Conservation (phyloP, 371 early-diverging fungal species). For the Chytridiales sp. region DNA sequence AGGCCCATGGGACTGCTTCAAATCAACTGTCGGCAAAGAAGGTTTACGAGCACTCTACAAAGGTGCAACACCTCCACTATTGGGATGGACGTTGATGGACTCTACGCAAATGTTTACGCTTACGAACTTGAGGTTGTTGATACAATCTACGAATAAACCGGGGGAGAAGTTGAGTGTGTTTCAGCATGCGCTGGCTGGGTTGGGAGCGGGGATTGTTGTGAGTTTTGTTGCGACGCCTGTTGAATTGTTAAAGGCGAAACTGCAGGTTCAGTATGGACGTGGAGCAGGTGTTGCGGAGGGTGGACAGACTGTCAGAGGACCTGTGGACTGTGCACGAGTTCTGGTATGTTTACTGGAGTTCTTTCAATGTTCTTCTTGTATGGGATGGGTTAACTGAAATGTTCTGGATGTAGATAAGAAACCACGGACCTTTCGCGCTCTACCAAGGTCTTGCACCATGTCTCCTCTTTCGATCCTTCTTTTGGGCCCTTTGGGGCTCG, state of each 20-base stretch:
- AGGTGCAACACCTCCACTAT: slow-evolving; percentile 86
- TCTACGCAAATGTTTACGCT: slow-evolving; percentile 73
- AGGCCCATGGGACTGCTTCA: slow-evolving; percentile 84
- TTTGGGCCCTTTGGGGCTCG: slow-evolving; percentile 86
- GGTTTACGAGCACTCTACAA: slow-evolving; percentile 83
- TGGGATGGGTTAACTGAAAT: slow-evolving; percentile 1
- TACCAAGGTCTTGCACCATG: slow-evolving; percentile 84
- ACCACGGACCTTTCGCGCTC: slow-evolving; percentile 75
- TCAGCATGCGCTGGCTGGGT: slow-evolving; percentile 45
- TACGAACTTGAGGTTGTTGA: slow-evolving; percentile 70
- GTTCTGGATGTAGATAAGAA: slow-evolving; percentile 46
- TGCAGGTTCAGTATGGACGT: slow-evolving; percentile 88
- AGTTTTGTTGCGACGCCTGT: slow-evolving; percentile 91
- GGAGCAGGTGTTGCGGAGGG: slow-evolving; percentile 58
- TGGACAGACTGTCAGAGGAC: slow-evolving; percentile 78
- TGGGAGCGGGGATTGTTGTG: slow-evolving; percentile 83
- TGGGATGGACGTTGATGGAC: slow-evolving; percentile 89
- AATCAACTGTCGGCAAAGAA: slow-evolving; percentile 65
- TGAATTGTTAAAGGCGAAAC: slow-evolving; percentile 62
- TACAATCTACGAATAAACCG: slow-evolving; percentile 55
- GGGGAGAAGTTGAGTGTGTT: slow-evolving; percentile 19
- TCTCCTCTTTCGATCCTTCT: slow-evolving; percentile 80
- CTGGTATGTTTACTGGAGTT: slow-evolving; percentile 51
- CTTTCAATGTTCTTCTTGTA: slow-evolving; percentile 21
- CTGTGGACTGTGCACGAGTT: slow-evolving; percentile 79